These are phyloP conservation scores for Glycine soja DNA, from an alignment of 306 rosid genomes.

Conservation along the genomic window DNA sequence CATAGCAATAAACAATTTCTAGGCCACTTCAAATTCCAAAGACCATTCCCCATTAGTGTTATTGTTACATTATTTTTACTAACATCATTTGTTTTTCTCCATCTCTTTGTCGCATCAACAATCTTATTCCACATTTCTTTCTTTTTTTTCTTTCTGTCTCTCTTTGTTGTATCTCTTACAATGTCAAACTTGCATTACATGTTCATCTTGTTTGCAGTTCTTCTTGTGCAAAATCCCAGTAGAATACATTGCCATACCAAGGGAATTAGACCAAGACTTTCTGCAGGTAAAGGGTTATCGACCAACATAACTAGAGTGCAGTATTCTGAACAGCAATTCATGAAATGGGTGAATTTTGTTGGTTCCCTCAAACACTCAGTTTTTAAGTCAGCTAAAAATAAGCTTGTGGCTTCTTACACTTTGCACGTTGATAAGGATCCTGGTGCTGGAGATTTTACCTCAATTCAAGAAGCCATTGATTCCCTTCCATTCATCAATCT, in stretches of 20 bases:
- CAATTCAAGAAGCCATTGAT: constrained; percentile 87
- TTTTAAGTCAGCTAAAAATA: constrained; percentile 75
- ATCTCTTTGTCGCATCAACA: neutral
- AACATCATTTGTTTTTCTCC: neutral
- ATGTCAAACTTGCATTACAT: constrained; percentile 60
- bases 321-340: constrained; percentile 77
- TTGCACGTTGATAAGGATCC: constrained; percentile 72
- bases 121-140: neutral
- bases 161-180: constrained; percentile 29
- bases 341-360: constrained; percentile 87
- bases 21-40: constrained; percentile 32
- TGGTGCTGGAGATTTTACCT: constrained; percentile 66
- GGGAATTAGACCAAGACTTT: constrained; percentile 54
- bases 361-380: constrained; percentile 81
- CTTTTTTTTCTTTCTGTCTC: neutral
- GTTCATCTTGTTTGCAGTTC: constrained; percentile 43
- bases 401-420: constrained; percentile 83
- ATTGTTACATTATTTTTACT: neutral
- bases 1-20: constrained; percentile 24
- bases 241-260: constrained; percentile 67
- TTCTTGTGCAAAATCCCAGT: constrained; percentile 52
- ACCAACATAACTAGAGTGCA: constrained; percentile 59
- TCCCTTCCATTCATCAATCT: constrained; percentile 85
- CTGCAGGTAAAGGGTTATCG: constrained; percentile 40
- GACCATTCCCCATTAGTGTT: constrained; percentile 16